Evolutionary conservation across 768 basidiomycete genomes (phyloP), one percentile per base, ranked within the genome.

Genomic region (Pisolithus albus): DNA sequence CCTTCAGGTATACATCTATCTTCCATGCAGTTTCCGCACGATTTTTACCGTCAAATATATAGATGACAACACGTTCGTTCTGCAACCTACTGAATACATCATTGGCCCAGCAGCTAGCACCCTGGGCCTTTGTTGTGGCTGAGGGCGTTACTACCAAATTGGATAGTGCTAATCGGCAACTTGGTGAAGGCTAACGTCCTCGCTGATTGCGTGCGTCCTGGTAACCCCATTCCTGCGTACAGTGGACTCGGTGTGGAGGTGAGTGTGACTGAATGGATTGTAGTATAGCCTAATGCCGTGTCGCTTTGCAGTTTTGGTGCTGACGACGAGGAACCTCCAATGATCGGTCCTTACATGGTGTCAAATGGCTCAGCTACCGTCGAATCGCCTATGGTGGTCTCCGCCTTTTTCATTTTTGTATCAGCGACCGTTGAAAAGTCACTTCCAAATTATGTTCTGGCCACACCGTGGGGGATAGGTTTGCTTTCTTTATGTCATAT

Each of bases 131-230:
- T 90, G 40, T 71, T 84, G 23, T 91, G 88, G 88, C 88, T 86
- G 1, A 72, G 69, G 55, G 86, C 86, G 5, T 66, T 72, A 18
- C 73, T 80, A 8, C 88, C 86, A 0, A 84, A 74, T 52, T 55
- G 13, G 84, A 89, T 64, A 88, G 86, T 13, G 76, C 91, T 48
- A 88, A 91, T 59, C 91, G 88, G 88, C 86, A 89, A 64, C 72
- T 91, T 46, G 87, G 86, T 84, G 56, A 24, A 66, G 52, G 18
- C 6, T 16, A 10, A 4, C 9, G 16, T 7, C 41, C 7, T 34
- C 46, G 23, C 42, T 39, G 19, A 34, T 11, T 6, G 8, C 1
- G 41, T 9, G 32, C 48, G 21, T 42, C 55, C 5, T 50, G 84
- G 84, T 85, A 19, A 64, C 77, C 1, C 74, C 83, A 1, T 90